Evolutionary conservation across 1,284 basidiomycete genomes (phyloP), one percentile per base, ranked within the genome.

Genomic region (Moesziomyces aphidis): DNA sequence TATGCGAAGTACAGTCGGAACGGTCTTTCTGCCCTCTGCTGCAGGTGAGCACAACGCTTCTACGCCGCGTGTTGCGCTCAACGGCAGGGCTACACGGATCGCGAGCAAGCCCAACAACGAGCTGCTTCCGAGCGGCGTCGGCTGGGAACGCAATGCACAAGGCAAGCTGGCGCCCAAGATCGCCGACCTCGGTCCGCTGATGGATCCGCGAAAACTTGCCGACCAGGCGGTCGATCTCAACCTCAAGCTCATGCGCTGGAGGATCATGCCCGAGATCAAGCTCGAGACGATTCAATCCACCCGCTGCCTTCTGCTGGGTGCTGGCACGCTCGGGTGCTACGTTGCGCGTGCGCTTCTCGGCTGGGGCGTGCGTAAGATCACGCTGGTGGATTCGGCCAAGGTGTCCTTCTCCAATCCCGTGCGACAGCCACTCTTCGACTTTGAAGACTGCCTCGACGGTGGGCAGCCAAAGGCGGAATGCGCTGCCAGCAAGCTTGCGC

Each of bases 361-460:
- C 31, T 99, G 96, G 96, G 96, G 96, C 8, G 91, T 98, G 4
- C 89, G 94, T 8, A 93, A 89, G 21, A 97, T 99, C 80, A 96
- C 95, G 0, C 90, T 99, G 55, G 90, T 97, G 31, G 96, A 98
- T 85, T 95, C 92, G 3, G 90, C 91, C 0, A 90, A 88, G 26
- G 95, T 99, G 2, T 96, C 94, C 0, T 99, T 94, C 85, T 97
- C 94, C 11, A 98, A 98, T 85, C 96, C 96, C 0, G 96, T 97
- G 23, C 89, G 96, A 42, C 97, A 99, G 83, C 96, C 97, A 3
- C 87, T 99, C 10, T 99, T 98, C 81, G 92, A 94, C 78, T 98
- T 97, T 78, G 90, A 91, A 60, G 96, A 99, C 82, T 97, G 94
- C 73, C 85, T 97, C n/a, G 87, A 93, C 52, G 95, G 95, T 0